Evolutionary conservation across 345 rosid species (phyloP), one percentile per base, ranked within the genome.

Genomic region (Citrus unshiu): DNA sequence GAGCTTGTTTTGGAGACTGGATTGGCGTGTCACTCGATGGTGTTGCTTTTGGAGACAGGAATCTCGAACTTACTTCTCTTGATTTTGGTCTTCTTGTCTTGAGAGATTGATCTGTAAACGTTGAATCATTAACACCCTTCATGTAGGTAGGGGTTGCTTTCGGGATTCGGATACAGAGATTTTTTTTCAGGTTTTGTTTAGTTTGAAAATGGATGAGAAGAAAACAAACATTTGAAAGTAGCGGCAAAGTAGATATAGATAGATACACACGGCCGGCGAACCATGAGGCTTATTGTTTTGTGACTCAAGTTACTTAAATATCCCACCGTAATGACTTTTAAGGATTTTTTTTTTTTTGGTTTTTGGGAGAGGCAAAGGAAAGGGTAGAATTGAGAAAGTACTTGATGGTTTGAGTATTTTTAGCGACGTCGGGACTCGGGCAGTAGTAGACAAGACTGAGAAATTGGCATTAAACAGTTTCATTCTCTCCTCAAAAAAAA

Each of bases 11-110:
- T 2, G 86, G 87, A 46, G 90, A 81, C 1, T 63, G 77, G 77
- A 22, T 81, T 73, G 88, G 83, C 61, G 80, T 74, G 49, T 81
- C 84, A 8, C 80, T 86, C 19, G 89, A 72, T 56, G 88, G 84
- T 12, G 85, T 72, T 21, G 90, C 46, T 49, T 81, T 49, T 0
- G 90, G 90, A 30, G 90, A 86, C 62, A 93, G 89, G 77, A 85
- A 93, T 40, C 93, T 88, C 1, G 98, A 95, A 79, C 90, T 79
- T 21, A 91, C 91, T 80, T 85, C 89, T 2, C 94, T 87, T 56
- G 91, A 84, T 79, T 83, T 91, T 25, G 83, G 78, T 68, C 84
- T 87, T 79, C 85, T 79, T 34, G 86, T 82, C 77, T 87, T 90
- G 65, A 78, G 49, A 65, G 81, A 68, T 51, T 82, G 91, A 37